Evolutionary conservation across 1,284 basidiomycete genomes (phyloP), one percentile per base, ranked within the genome.

Genomic region (Marasmius oreades): DNA sequence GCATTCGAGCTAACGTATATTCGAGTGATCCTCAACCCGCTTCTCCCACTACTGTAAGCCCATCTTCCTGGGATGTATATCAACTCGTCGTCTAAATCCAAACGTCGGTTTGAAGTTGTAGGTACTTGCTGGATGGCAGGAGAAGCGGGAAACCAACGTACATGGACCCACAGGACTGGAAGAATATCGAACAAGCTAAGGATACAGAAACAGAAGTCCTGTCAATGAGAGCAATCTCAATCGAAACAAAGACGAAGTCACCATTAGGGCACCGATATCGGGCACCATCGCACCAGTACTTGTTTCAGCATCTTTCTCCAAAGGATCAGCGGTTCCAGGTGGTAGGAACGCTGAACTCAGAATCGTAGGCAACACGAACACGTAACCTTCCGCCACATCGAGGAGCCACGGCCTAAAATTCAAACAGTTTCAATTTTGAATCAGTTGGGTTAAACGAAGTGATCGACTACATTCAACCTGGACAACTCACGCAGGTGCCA

Each of bases 61-160:
- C 53, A 55, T 48, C 47, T 55, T 34, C 53, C 53, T 14, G 53
- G 53, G 18, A 55, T 46, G 22, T 48, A 55, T n/a, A 55, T 48
- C 53, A 55, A 20, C 26, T 55, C 53, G 34, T 55, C 53, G 36
- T 55, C 53, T 55, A 28, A 34, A 10, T 47, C n/a, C 31, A 55
- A 3, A 33, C 4, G 23, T n/a, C 31, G 42, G 23, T 11, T 26
- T n/a, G 26, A 23, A 45, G 16, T n/a, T n/a, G n/a, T n/a, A n/a
- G n/a, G 18, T 45, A 10, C 43, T n/a, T 18, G 10, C 8, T 45
- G 18, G 7, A 18, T n/a, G 18, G 14, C 2, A 46, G 10, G 7
- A 44, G n/a, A 12, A 10, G 5, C 11, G 34, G n/a, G 16, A 36
- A 39, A 8, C 8, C 20, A 36, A 53, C 23, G 22, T 39, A 55